phyloP scores from a whole-genome alignment of 306 rosid species.

The Argentina anserina region DNA sequence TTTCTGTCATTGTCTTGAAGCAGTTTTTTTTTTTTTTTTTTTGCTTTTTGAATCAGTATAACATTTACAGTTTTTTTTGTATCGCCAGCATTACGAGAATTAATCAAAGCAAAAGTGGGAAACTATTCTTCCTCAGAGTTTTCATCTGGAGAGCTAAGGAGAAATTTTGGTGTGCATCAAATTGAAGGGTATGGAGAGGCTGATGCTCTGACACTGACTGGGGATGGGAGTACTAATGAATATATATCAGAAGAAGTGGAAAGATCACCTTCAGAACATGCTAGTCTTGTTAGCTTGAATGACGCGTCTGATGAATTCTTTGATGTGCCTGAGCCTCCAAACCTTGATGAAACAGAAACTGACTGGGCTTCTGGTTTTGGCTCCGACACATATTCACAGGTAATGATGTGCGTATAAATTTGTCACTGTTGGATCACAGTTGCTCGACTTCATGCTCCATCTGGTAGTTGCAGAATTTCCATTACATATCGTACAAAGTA shows the following conservation, averaged over 20 bases:
- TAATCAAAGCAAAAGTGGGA: conserved; percentile 57
- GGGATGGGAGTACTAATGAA: conserved; percentile 28
- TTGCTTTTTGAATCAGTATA: not conserved
- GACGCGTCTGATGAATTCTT: conserved; percentile 71
- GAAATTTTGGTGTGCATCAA: conserved; percentile 31
- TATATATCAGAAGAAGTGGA: conserved; percentile 34
- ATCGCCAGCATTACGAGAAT: conserved; percentile 62
- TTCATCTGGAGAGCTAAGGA: conserved; percentile 54
- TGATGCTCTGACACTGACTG: conserved; percentile 24
- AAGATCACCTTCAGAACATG: conserved; percentile 34
- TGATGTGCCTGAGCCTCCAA: conserved; percentile 76
- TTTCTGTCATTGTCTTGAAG: not conserved
- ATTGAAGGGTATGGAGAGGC: conserved; percentile 35
- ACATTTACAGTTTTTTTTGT: not conserved
- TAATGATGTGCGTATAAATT: conserved; percentile 18
- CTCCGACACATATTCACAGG: conserved; percentile 41
- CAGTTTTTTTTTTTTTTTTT: no score
- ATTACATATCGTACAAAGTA: not conserved
- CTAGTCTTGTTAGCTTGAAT: conserved; percentile 58
- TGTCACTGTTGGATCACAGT: not conserved
- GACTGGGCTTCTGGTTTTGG: conserved; percentile 46
- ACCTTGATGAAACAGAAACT: conserved; percentile 41
- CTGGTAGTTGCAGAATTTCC: not conserved
- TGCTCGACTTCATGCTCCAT: not conserved
- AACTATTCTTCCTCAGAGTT: conserved; percentile 31